Conservation (phyloP, 1,139 yeast species). For the Geotrichum aggregatum region DNA sequence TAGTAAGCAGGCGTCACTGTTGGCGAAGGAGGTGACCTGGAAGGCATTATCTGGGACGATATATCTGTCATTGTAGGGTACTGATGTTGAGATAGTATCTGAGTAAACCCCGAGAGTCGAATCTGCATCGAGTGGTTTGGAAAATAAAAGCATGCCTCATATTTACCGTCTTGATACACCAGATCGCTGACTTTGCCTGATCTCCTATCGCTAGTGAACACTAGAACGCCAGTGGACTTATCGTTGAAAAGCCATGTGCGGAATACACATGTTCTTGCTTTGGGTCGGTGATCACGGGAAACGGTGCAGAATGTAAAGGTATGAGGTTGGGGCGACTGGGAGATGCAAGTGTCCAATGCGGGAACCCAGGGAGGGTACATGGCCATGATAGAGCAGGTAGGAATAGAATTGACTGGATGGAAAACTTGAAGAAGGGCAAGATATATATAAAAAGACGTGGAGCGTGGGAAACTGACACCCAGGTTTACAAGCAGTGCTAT, state of each 20-base stretch:
- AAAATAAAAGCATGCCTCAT: conserved; percentile 77
- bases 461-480: neutral
- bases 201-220: conserved; percentile 70
- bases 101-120: conserved; percentile 64
- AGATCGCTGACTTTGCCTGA: conserved; percentile 60
- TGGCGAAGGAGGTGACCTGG: conserved; percentile 13
- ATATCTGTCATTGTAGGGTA: conserved; percentile 17
- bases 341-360: conserved; percentile 27
- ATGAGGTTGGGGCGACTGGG: conserved; percentile 28
- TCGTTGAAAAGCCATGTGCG: conserved; percentile 75
- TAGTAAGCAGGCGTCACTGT: conserved; percentile 11
- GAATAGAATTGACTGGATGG: neutral
- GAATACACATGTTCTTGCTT: conserved; percentile 63
- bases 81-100: conserved; percentile 35
- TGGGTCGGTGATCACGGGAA: conserved; percentile 53
- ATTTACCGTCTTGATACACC: conserved; percentile 45
- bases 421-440: neutral
- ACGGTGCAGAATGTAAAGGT: conserved; percentile 69
- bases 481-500: neutral
- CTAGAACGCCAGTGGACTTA: conserved; percentile 59
- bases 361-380: conserved; percentile 35
- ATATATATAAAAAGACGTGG: neutral
- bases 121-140: conserved; percentile 59
- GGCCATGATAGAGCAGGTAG: conserved; percentile 22
- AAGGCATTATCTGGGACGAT: conserved; percentile 1